Percentiles rank a stretch among this genome's conserved stretches.
Conservation (phyloP, 805 yeast genomes). For the Nakazawaea siamensis region DNA sequence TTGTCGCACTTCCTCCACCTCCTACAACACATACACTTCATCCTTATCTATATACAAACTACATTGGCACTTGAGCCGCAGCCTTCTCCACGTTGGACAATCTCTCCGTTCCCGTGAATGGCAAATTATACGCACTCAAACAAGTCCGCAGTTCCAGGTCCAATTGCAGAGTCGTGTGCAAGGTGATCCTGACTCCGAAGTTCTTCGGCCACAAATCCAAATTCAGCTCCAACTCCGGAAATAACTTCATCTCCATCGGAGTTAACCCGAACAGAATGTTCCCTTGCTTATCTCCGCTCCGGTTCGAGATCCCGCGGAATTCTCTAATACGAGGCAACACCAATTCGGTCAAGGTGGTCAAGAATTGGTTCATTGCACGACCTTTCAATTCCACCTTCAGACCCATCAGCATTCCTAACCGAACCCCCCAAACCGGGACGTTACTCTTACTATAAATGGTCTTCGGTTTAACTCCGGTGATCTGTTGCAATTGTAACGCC, state of each 20-base stretch:
- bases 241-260: conserved; percentile 66
- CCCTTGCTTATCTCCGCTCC: conserved; percentile 80
- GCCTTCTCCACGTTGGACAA: no score
- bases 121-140: conserved; percentile 74
- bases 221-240: conserved; percentile 91
- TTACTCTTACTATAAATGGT: conserved; percentile 69
- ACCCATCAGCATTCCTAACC: conserved; percentile 88
- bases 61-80: no score
- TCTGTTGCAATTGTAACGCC: conserved; percentile 76
- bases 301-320: conserved; percentile 67
- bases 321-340: conserved; percentile 91
- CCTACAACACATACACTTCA: no score
- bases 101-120: conserved; percentile 54
- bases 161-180: conserved; percentile 84
- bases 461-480: conserved; percentile 83
- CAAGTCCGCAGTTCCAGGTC: conserved; percentile 85
- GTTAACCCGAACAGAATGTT: conserved; percentile 79
- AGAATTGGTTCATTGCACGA: conserved; percentile 75
- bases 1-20: no score
- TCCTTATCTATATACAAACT: no score
- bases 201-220: conserved; percentile 85
- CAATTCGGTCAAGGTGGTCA: conserved; percentile 80
- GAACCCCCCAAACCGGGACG: conserved; percentile 77
- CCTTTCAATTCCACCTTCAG: conserved; percentile 76
- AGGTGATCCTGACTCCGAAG: conserved; percentile 77